A percentile compares a stretch with the other conserved stretches of the same genome.
Conservation (phyloP, 208 protist species). For the Phytomonas sp. region DNA sequence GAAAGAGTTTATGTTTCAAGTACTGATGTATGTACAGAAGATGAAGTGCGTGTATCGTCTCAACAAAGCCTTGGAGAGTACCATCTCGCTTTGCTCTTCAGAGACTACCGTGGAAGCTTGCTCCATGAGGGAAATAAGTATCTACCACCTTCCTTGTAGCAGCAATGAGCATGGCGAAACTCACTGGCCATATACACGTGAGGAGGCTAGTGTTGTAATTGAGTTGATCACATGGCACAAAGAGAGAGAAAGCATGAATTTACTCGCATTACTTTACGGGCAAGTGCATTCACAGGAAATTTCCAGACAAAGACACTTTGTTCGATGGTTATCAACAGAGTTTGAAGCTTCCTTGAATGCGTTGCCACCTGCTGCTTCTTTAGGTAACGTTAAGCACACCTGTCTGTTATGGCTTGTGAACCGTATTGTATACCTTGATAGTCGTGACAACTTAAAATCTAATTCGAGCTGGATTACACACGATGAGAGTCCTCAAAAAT, state of each 20-base stretch:
- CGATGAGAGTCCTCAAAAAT: neutral
- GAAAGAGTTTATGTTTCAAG: neutral
- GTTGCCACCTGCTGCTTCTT: neutral
- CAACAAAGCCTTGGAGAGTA: neutral
- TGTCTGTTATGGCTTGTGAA: constrained; percentile 7
- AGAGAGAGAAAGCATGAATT: neutral
- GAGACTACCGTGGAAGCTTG: neutral
- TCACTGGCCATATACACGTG: neutral
- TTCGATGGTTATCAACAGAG: neutral
- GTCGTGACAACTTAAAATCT: neutral
- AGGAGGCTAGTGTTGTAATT: neutral
- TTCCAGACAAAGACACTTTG: neutral
- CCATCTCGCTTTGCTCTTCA: neutral
- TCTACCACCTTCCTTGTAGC: neutral
- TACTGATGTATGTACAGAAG: neutral
- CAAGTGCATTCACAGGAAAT: neutral
- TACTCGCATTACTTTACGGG: neutral
- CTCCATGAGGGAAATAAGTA: neutral
- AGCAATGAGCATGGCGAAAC: neutral
- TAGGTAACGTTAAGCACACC: neutral
- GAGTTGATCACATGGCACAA: neutral
- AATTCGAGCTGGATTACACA: neutral
- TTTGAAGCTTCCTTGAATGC: neutral
- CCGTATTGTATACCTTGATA: constrained; percentile 2
- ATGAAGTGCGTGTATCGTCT: neutral